Evolutionary conservation across 1,139 yeast species (phyloP).

Genomic region (Protomyces macrosporus): DNA sequence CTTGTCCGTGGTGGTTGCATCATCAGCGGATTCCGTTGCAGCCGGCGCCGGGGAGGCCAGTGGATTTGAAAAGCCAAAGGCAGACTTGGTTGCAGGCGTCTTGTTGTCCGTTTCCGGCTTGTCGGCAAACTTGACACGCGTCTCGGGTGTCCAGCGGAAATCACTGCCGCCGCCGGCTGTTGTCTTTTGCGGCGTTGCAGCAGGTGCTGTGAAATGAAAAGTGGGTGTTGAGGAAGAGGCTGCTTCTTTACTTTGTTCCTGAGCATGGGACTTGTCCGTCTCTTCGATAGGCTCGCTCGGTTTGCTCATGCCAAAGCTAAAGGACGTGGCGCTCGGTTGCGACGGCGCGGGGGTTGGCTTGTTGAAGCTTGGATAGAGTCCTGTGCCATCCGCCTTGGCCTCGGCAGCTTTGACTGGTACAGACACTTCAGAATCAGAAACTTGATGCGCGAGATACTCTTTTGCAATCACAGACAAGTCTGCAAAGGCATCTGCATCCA

Average conservation of each 20-base stretch:
- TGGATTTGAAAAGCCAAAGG: slow-evolving; percentile 25
- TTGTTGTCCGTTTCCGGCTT: slow-evolving; percentile 29
- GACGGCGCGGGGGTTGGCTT: neutral
- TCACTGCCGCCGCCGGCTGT: slow-evolving; percentile 1
- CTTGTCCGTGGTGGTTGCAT: neutral
- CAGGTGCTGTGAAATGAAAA: neutral
- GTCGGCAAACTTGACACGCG: slow-evolving; percentile 39
- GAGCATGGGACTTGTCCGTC: neutral
- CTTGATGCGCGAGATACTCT: slow-evolving; percentile 4
- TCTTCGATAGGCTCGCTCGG: no score
- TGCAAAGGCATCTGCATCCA: slow-evolving; percentile 13
- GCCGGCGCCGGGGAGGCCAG: slow-evolving; percentile 18
- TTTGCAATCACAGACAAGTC: slow-evolving; percentile 5
- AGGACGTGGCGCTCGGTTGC: neutral
- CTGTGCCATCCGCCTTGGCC: neutral
- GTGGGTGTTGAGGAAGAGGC: neutral
- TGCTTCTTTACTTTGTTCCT: neutral
- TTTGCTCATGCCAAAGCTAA: slow-evolving; percentile 4
- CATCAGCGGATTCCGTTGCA: neutral
- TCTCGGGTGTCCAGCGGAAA: slow-evolving; percentile 39
- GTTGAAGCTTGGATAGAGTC: slow-evolving; percentile 6
- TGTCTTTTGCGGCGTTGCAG: neutral
- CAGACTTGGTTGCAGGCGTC: neutral
- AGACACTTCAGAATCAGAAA: neutral
- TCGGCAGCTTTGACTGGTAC: slow-evolving; percentile 1